phyloP scores from a whole-genome alignment of 2,329 filamentous ascomycete genomes.

The Fusarium decemcellulare region DNA sequence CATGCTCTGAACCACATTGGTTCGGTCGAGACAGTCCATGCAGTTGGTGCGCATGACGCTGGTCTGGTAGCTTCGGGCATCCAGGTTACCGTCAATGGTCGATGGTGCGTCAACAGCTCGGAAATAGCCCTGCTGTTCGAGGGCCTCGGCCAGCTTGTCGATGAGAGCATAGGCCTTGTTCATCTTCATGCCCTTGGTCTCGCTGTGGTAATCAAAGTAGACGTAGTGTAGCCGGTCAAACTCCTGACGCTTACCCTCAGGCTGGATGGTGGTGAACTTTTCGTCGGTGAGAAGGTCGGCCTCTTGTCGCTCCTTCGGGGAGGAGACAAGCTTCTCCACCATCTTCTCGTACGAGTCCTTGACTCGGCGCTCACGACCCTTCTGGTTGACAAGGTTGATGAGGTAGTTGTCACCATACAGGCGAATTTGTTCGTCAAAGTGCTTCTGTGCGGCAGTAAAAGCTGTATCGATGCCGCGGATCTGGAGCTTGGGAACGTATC shows the following conservation, averaged over 20 bases:
- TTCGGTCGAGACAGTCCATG: conserved; percentile 99
- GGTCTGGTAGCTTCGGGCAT: conserved; percentile 85
- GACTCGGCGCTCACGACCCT: conserved; percentile 88
- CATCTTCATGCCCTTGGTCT: conserved; percentile 96
- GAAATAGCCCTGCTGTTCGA: conserved; percentile 91
- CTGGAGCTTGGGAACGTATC: conserved; percentile 92
- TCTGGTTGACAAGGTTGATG: conserved; percentile 97
- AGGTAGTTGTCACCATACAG: conserved; percentile 97
- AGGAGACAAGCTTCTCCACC: conserved; percentile 80
- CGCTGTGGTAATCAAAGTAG: conserved; percentile 98
- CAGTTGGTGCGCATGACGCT: conserved; percentile 97
- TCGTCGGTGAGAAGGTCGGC: conserved; percentile 78
- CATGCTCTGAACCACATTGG: conserved; percentile 98
- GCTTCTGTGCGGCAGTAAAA: conserved; percentile 81
- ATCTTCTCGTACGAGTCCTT: conserved; percentile 96
- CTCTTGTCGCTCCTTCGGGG: conserved; percentile 76
- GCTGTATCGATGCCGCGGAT: conserved; percentile 88
- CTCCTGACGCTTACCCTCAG: conserved; percentile 68
- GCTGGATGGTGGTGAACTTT: conserved; percentile 85
- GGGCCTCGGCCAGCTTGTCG: conserved; percentile 82
- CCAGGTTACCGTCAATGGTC: conserved; percentile 77
- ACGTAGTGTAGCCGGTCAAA: conserved; percentile 94
- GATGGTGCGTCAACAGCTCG: conserved; percentile 89
- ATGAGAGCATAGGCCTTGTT: conserved; percentile 90
- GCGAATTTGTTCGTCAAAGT: conserved; percentile 94